These are phyloP conservation scores for Podospora pseudoanserina DNA, from an alignment of 495 filamentous ascomycete species.

Conservation along the genomic window DNA sequence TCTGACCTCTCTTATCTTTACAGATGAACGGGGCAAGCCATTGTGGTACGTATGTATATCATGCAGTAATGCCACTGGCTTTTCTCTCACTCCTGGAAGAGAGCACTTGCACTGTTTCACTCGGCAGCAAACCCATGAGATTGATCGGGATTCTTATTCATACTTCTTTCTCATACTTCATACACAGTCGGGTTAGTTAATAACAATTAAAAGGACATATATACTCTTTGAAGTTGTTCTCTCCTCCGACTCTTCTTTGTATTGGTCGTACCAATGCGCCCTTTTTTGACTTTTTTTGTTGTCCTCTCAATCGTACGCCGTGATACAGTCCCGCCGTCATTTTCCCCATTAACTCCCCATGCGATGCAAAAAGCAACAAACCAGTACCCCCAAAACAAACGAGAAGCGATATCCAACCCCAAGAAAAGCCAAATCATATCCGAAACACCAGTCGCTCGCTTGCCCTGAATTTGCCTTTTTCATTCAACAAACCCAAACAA, in stretches of 20 bases:
- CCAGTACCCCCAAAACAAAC: background rate
- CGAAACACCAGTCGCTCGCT: conserved; percentile 9
- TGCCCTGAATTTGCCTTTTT: conserved; percentile 8
- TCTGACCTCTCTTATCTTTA: background rate
- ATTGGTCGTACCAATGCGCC: background rate
- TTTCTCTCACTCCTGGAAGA: too few relatives aligned
- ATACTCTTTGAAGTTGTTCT: background rate
- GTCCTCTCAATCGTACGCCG: background rate
- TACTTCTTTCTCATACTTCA: background rate
- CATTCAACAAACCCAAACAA: conserved; percentile 5
- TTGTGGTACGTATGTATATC: background rate
- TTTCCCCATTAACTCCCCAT: conserved; percentile 1
- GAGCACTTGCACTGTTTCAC: background rate
- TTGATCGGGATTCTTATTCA: background rate
- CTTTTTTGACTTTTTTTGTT: background rate
- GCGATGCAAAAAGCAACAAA: conserved; percentile 1
- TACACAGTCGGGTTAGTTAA: background rate
- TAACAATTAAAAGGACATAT: background rate
- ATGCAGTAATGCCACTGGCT: too few relatives aligned
- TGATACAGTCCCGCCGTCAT: background rate
- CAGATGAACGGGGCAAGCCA: background rate
- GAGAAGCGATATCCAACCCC: background rate
- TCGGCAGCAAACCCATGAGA: background rate
- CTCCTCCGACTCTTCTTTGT: background rate
- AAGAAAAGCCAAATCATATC: background rate